Evolutionary conservation across 192 early-diverging fungal species (phyloP), one percentile per base, ranked within the genome.

Genomic region (Backusella tuberculispora): DNA sequence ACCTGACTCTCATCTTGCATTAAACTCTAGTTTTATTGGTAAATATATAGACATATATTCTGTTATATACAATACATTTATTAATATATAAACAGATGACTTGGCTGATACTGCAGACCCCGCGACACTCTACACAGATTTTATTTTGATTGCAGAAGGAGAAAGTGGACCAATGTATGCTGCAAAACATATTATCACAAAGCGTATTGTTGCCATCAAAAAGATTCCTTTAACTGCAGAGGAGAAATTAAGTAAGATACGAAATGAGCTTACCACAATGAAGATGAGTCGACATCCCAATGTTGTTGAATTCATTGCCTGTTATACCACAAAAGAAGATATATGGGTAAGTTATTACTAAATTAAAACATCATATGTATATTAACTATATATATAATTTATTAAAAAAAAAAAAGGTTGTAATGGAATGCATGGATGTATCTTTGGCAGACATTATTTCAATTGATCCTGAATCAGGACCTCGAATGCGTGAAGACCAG

Each of bases 361-460:
- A 34, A 34, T 34, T 34, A 34, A 34, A 34, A 34, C 29, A 34
- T 2, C 29, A 34, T 34, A 34, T 34, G 29, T 34, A 2, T 34
- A 34, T 21, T 8, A 13, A 15, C 37, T 69, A 67, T 29, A 13
- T 69, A 26, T 13, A 34, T 53, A 43, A 1, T 53, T 13, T 53
- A 53, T 17, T 21, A 19, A 53, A 17, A 53, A 3, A 6, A 38
- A 63, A 38, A 80, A 34, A 34, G 79, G 80, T 99, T 42, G 92
- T 98, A 34, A 96, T 98, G 95, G 98, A 99, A 80, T 94, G 90
- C 76, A 99, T 99, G 98, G 98, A 99, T 63, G 95, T 97, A 17
- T 91, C 97, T 12, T 83, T 99, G 66, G 98, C 96, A n/a, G 97
- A 99, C 73, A 90, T 98, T n/a, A 97, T 99, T 74, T 92, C 92